Evolutionary conservation across 2,329 filamentous ascomycete genomes (phyloP).

Genomic region (Talaromyces piceae): DNA sequence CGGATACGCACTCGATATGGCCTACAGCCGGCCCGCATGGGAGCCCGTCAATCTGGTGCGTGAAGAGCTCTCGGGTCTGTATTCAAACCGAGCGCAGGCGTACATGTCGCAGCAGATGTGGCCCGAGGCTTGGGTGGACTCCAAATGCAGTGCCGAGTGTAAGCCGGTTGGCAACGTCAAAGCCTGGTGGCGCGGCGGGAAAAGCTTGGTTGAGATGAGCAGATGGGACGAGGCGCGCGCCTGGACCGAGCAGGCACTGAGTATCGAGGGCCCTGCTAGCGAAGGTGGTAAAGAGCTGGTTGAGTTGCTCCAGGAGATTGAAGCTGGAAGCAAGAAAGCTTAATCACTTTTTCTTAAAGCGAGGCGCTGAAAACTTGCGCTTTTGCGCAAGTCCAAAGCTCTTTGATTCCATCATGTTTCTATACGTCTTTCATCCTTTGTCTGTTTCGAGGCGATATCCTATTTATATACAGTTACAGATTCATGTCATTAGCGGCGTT

Average conservation of each 20-base stretch:
- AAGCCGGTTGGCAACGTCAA: constrained; percentile 84
- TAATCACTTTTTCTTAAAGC: no score
- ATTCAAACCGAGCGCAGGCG: constrained; percentile 83
- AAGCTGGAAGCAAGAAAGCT: constrained; percentile 32
- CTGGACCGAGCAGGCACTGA: constrained; percentile 69
- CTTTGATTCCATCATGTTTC: background rate
- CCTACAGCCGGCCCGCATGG: constrained; percentile 72
- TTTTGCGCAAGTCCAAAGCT: background rate
- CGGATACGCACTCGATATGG: constrained; percentile 84
- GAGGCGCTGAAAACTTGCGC: no score
- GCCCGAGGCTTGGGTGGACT: constrained; percentile 81
- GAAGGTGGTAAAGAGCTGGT: constrained; percentile 46
- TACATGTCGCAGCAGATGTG: constrained; percentile 76
- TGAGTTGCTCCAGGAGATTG: constrained; percentile 55
- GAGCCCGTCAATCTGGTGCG: constrained; percentile 75
- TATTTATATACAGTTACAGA: background rate
- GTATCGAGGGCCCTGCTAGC: constrained; percentile 62
- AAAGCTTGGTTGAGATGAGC: constrained; percentile 86
- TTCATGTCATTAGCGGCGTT: constrained; percentile 1
- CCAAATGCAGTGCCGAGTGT: constrained; percentile 78
- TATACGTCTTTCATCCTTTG: background rate
- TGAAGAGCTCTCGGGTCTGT: constrained; percentile 74
- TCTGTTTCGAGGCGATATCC: background rate
- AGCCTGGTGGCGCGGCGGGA: constrained; percentile 85
- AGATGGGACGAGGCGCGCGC: constrained; percentile 71